Conservation (phyloP, 345 rosid genomes). For the Brassica incana region DNA sequence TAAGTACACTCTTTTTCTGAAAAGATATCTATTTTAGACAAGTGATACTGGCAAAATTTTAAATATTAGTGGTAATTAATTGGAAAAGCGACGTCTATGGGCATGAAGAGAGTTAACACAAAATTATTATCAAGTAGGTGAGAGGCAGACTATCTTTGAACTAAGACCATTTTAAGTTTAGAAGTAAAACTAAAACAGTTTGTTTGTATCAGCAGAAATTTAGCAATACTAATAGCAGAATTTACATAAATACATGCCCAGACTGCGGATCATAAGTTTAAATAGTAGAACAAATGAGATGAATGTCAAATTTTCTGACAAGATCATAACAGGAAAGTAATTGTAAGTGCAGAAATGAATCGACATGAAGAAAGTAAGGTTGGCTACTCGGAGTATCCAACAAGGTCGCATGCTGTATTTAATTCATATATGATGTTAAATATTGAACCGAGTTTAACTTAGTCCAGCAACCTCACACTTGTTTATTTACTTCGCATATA, state of each 20-base stretch:
- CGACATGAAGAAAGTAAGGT: background rate
- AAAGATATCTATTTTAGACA: slow-evolving; percentile 8
- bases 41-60: background rate
- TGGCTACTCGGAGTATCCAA: slow-evolving; percentile 16
- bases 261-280: background rate
- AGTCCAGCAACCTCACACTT: slow-evolving; percentile 26
- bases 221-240: background rate
- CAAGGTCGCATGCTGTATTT: background rate
- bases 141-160: slow-evolving; percentile 13
- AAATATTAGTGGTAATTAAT: slow-evolving; percentile 20
- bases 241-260: background rate
- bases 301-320: background rate
- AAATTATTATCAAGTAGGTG: slow-evolving; percentile 31
- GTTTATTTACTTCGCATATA: background rate
- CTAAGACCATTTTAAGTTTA: background rate
- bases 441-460: slow-evolving; percentile 20
- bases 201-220: slow-evolving; percentile 7
- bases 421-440: background rate
- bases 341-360: slow-evolving; percentile 5
- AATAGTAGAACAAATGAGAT: background rate
- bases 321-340: background rate
- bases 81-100: slow-evolving; percentile 9
- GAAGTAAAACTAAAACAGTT: background rate
- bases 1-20: background rate
- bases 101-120: slow-evolving; percentile 10